Evolutionary conservation across 768 basidiomycete species (phyloP).

Genomic region (Cubamyces sp.): DNA sequence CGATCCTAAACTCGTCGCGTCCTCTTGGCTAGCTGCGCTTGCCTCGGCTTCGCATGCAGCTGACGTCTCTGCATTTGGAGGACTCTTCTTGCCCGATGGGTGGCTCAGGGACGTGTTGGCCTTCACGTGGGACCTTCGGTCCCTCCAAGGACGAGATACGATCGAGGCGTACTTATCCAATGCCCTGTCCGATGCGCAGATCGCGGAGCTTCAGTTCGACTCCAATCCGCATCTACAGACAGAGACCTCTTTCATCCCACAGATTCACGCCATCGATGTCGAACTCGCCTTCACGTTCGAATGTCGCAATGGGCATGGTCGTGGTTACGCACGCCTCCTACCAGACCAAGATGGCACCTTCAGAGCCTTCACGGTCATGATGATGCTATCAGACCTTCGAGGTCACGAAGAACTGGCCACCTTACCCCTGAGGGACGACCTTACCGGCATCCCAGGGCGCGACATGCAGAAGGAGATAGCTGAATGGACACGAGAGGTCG

Average conservation of each 20-base stretch:
- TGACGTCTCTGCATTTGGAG: slow-evolving; percentile 15
- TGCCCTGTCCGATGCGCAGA: slow-evolving; percentile 7
- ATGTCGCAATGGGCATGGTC: slow-evolving; percentile 37
- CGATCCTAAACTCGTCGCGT: slow-evolving; percentile 17
- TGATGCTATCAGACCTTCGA: slow-evolving; percentile 32
- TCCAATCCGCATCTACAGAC: slow-evolving; percentile 18
- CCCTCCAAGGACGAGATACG: slow-evolving; percentile 26
- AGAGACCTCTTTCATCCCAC: background rate
- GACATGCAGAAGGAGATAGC: slow-evolving; percentile 36
- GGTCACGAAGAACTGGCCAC: slow-evolving; percentile 39
- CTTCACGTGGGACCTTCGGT: slow-evolving; percentile 32
- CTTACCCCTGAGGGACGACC: slow-evolving; percentile 9
- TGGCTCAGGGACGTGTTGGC: slow-evolving; percentile 33
- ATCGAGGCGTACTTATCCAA: slow-evolving; percentile 23
- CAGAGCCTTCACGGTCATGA: slow-evolving; percentile 39
- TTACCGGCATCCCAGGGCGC: slow-evolving; percentile 10
- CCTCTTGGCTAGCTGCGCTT: slow-evolving; percentile 23
- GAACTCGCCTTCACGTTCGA: slow-evolving; percentile 41
- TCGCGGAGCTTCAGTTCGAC: slow-evolving; percentile 27
- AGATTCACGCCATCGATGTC: slow-evolving; percentile 18
- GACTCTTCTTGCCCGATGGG: slow-evolving; percentile 25
- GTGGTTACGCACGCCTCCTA: slow-evolving; percentile 41
- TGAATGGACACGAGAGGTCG: slow-evolving; percentile 41
- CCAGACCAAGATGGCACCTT: slow-evolving; percentile 31
- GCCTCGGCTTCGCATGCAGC: slow-evolving; percentile 11